phyloP scores from a whole-genome alignment of 2,329 filamentous ascomycete genomes.

The Penicillium sp. region DNA sequence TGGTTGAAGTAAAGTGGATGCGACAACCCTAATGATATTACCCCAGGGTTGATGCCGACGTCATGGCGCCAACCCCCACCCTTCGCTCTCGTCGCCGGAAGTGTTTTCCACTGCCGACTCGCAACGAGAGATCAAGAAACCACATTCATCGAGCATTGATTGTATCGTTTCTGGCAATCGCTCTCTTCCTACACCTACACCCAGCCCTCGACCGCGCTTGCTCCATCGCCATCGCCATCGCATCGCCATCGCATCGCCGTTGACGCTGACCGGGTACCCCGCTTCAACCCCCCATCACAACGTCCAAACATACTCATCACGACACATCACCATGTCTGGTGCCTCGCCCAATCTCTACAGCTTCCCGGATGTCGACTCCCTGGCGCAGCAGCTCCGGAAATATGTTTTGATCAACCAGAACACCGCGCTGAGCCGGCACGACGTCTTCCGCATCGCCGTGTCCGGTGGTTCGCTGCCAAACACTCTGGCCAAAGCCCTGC shows the following conservation, averaged over 20 bases:
- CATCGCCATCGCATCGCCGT: too few species aligned
- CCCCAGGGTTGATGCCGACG: not conserved
- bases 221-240: too few species aligned
- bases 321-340: slow-evolving; percentile 30
- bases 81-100: not conserved
- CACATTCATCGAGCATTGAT: too few species aligned
- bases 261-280: not conserved
- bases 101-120: not conserved
- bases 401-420: slow-evolving; percentile 82
- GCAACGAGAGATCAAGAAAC: too few species aligned
- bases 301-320: not conserved
- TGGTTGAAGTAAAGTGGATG: too few species aligned
- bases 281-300: not conserved
- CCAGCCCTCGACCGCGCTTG: not conserved
- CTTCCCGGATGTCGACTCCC: slow-evolving; percentile 64
- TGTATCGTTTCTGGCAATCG: too few species aligned
- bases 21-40: not conserved
- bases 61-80: not conserved
- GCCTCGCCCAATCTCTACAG: slow-evolving; percentile 66
- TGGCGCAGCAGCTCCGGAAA: slow-evolving; percentile 72
- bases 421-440: slow-evolving; percentile 73
- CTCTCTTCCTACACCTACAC: too few species aligned
- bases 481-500: slow-evolving; percentile 78
- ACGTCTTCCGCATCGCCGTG: slow-evolving; percentile 83
- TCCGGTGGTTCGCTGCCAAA: slow-evolving; percentile 92